A percentile compares a stretch with the other conserved stretches of the same genome.
Evolutionary conservation across 2,329 filamentous ascomycete genomes (phyloP).

Genomic region (Colletotrichum simmondsii): DNA sequence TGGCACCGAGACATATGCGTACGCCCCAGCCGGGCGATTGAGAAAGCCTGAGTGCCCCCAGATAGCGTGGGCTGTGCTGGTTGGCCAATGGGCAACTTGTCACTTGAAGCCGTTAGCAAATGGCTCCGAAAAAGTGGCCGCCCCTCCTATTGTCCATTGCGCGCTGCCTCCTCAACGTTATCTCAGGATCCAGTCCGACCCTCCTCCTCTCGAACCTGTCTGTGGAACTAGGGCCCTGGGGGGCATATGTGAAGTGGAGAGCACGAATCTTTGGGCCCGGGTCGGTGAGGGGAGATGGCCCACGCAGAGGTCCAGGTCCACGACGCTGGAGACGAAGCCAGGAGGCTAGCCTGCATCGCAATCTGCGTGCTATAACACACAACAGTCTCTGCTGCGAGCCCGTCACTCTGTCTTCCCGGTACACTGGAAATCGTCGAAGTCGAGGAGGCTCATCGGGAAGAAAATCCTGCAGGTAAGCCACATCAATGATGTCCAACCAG

Average conservation of each 20-base stretch:
- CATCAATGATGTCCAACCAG: not conserved
- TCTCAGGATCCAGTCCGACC: conserved; percentile 17
- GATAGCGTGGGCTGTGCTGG: conserved; percentile 29
- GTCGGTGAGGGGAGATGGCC: conserved; percentile 10
- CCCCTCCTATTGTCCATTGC: conserved; percentile 11
- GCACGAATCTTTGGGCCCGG: conserved; percentile 20
- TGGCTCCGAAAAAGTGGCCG: conserved; percentile 31
- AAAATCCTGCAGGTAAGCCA: not conserved
- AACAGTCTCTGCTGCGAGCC: not conserved
- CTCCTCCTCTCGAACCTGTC: conserved; percentile 23
- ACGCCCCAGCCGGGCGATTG: conserved; percentile 25
- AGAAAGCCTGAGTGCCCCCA: conserved; percentile 14
- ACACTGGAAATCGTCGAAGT: not conserved
- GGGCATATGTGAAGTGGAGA: conserved; percentile 8
- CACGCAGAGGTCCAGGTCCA: conserved; percentile 14
- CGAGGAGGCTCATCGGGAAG: not conserved
- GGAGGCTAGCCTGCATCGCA: not conserved
- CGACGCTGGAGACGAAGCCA: conserved; percentile 7
- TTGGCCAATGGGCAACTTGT: conserved; percentile 28
- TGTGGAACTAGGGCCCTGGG: not conserved
- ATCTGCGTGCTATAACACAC: not conserved
- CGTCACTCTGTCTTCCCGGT: not conserved
- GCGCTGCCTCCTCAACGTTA: conserved; percentile 27
- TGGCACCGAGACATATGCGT: conserved; percentile 4
- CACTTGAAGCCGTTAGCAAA: conserved; percentile 34